These are phyloP conservation scores for Pestalotiopsis sp. DNA, from an alignment of 2,329 filamentous ascomycete species.

Conservation along the genomic window DNA sequence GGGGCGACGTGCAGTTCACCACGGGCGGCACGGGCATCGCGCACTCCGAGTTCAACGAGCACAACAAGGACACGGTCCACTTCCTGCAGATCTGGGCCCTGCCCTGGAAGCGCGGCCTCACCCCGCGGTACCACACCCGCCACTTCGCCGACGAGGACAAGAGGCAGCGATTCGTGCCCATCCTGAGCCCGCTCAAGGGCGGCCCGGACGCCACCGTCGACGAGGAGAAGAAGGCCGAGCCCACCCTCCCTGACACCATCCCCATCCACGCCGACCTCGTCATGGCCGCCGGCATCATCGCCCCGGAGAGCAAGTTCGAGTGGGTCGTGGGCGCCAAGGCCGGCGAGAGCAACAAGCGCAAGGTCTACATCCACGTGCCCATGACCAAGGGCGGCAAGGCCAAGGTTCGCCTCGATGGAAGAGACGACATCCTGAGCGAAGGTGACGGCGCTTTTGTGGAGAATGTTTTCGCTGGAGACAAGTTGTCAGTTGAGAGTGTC, in stretches of 20 bases:
- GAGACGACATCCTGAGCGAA: slow-evolving; percentile 70
- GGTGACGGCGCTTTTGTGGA: slow-evolving; percentile 83
- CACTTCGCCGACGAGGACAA: slow-evolving; percentile 76
- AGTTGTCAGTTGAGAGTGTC: slow-evolving; percentile 66
- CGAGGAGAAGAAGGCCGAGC: slow-evolving; percentile 66
- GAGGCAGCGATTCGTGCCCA: slow-evolving; percentile 69
- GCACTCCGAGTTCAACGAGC: slow-evolving; percentile 83
- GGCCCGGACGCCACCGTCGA: slow-evolving; percentile 63
- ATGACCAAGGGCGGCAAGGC: slow-evolving; percentile 79
- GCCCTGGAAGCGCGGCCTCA: slow-evolving; percentile 73
- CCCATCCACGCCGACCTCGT: slow-evolving; percentile 83
- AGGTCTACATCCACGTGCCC: slow-evolving; percentile 79
- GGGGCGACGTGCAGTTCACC: slow-evolving; percentile 88
- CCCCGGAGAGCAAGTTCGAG: slow-evolving; percentile 64
- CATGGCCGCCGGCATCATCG: slow-evolving; percentile 78
- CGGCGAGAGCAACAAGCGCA: slow-evolving; percentile 58
- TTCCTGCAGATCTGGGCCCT: slow-evolving; percentile 90
- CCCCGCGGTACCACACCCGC: slow-evolving; percentile 75
- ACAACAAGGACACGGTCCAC: slow-evolving; percentile 70
- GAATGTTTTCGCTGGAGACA: slow-evolving; percentile 64
- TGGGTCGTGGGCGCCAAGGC: slow-evolving; percentile 70
- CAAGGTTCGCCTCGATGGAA: slow-evolving; percentile 68
- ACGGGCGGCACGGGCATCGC: slow-evolving; percentile 81
- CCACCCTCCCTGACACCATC: slow-evolving; percentile 68
- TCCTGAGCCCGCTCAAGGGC: slow-evolving; percentile 74